Percentiles rank a stretch among this genome's conserved stretches.
phyloP scores from a whole-genome alignment of 805 yeast genomes.

The Wickerhamiella hasegawae region DNA sequence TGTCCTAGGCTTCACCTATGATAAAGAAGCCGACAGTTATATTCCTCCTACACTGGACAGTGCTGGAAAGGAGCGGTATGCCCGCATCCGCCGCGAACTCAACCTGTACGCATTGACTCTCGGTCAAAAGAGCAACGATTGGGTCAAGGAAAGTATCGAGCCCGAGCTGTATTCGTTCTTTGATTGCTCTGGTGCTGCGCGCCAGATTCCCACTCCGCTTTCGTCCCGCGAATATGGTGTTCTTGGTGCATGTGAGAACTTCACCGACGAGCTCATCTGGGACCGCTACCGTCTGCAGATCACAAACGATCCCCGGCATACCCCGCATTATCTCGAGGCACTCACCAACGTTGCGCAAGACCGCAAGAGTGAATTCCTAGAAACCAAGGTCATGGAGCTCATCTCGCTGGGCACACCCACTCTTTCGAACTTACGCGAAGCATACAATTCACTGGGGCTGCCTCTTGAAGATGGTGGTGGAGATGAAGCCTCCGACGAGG shows the following conservation, averaged over 20 bases:
- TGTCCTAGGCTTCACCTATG: conserved; percentile 14
- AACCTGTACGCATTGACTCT: not conserved
- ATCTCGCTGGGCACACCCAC: conserved; percentile 39
- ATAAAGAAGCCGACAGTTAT: conserved; percentile 4
- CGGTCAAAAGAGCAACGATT: not conserved
- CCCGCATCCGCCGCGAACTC: not conserved
- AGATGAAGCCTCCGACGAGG: conserved; percentile 8
- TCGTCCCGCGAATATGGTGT: conserved; percentile 10
- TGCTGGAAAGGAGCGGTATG: not conserved
- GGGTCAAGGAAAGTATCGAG: not conserved
- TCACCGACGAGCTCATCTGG: conserved; percentile 31
- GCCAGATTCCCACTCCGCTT: not conserved
- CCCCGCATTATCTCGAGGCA: conserved; percentile 43
- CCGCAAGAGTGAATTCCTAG: conserved; percentile 32
- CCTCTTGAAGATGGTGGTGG: conserved; percentile 9
- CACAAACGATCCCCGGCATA: conserved; percentile 28
- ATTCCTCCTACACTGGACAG: not conserved
- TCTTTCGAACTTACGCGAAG: conserved; percentile 29
- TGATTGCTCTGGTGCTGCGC: not conserved
- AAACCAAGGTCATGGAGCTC: conserved; percentile 29
- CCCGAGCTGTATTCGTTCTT: not conserved
- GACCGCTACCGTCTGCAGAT: conserved; percentile 30
- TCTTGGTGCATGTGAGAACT: conserved; percentile 8
- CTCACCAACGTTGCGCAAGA: conserved; percentile 34
- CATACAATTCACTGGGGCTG: conserved; percentile 24